Evolutionary conservation across 1,284 basidiomycete species (phyloP).

Genomic region (Coniferiporia weirii): DNA sequence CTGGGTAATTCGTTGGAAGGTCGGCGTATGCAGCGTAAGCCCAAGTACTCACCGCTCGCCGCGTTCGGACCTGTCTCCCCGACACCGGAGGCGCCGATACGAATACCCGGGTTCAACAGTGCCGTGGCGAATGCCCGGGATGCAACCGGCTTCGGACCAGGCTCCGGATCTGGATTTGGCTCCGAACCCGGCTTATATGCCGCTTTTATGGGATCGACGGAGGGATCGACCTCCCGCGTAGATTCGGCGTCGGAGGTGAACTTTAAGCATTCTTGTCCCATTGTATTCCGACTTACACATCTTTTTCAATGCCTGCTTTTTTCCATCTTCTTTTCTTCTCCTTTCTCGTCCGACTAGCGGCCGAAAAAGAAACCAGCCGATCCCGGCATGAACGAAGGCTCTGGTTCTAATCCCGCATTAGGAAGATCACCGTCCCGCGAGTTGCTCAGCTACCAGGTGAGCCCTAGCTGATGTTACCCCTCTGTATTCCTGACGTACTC

Average conservation of each 20-base stretch:
- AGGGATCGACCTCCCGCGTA: neutral
- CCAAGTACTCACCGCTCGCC: constrained; percentile 18
- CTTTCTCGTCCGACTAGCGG: no score
- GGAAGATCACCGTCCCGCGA: neutral
- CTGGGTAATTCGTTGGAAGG: constrained; percentile 15
- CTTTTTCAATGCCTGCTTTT: no score
- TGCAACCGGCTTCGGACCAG: neutral
- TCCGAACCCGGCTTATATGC: neutral
- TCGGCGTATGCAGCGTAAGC: neutral
- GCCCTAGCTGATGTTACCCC: neutral
- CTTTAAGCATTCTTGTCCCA: no score
- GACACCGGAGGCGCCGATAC: neutral
- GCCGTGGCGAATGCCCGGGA: neutral
- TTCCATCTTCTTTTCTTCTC: no score
- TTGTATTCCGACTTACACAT: no score
- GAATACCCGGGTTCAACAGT: neutral
- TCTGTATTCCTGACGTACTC: neutral
- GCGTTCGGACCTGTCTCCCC: constrained; percentile 13
- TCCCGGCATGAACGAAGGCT: no score
- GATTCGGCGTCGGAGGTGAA: no score
- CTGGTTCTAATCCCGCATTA: no score
- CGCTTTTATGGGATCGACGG: neutral
- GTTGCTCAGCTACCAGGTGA: constrained; percentile 7
- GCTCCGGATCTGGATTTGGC: neutral
- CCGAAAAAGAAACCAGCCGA: no score